Evolutionary conservation across 371 early-diverging fungal species (phyloP), one percentile per base, ranked within the genome.

Genomic region (Smittium culicis): DNA sequence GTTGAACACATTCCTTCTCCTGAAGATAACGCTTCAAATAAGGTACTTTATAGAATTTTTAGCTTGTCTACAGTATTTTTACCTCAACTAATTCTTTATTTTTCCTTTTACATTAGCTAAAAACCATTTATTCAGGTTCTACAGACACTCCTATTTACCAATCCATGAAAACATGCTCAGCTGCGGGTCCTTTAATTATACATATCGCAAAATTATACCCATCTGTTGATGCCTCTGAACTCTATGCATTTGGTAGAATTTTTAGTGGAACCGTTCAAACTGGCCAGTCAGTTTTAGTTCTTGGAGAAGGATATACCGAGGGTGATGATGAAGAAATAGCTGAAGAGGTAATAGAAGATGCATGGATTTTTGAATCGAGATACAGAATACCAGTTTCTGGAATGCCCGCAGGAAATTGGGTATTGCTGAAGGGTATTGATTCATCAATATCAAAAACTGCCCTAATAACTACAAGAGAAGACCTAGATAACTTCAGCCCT

Each of bases 261-360:
- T 80, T 95, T 76, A 89, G 90, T 71, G 98, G 98, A 28, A 91
- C 90, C 20, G 76, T 96, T 16, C 79, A 76, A 28, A 71, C 74
- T 2, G 94, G 93, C 1, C 88, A 88, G 75, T 35, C 79, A 29
- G 93, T 98, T 1, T 83, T 91, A 8, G 94, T 96, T 3, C 79
- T 96, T 1, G 96, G 96, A 55, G 94, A 95, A 73, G 83, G 86
- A 8, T 98, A 91, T 72, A 81, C 90, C 0, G 78, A 87, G 0
- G 93, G 93, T 35, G 96, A 96, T 74, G 94, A 95, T 69, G 98
- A 96, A 77, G 96, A 96, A 71, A 91, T 92, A 89, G 83, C 87
- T 0, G 78, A 88, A 63, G 88, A 91, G 67, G 85, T 83, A 28
- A 92, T 98, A 0, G 74, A 78, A 5, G 80, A 82, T 35, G 77